Base-by-base conservation (phyloP, 139 green algal species). In the Raphidocelis subcapitata region DNA sequence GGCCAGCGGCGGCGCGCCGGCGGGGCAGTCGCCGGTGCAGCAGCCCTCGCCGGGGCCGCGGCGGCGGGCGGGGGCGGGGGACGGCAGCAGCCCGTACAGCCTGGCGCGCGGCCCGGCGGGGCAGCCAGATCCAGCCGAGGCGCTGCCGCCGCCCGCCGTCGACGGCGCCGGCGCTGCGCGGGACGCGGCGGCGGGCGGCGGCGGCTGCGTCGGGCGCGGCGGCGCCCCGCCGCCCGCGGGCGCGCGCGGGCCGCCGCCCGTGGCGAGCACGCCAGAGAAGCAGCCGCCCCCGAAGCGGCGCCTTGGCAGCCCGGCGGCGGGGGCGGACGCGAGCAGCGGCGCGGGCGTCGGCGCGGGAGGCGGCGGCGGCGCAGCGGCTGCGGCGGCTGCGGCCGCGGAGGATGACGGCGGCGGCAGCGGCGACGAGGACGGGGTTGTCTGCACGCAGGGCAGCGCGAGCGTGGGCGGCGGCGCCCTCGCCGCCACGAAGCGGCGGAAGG, bases 381-480 rank as follows among this genome's bases (percentile, higher is more conserved):
- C 37, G 20, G 62, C 52, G 20, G 62, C 12, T 28, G 32, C 31
- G 32, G 14, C 26, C 35, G 62, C 52, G 37, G 33, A 65, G 28
- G 46, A 64, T 12, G 67, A 55, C 14, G 49, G 37, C 36, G 29
- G 12, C 26, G 54, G 66, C 2, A 59, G 68, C 37, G 55, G 66
- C 5, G 55, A 35, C 24, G 54, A 66, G 55, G 55, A 67, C 23
- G 76, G 69, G 28, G 35, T 49, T 23, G 47, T 41, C 28, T 57
- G 52, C 24, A 63, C 67, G 0, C 59, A 62, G 41, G 41, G 12
- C 8, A 49, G 41, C 41, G 41, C 41, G 41, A 49, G 41, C 12
- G 41, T 12, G 8, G 20, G 68, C 60, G 20, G 68, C 73, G 5
- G 69, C 63, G 41, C n/a, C n/a, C n/a, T n/a, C n/a, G n/a, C n/a